These are phyloP conservation scores for Dipteronia sinensis DNA, from an alignment of 345 rosid species.

Conservation along the genomic window DNA sequence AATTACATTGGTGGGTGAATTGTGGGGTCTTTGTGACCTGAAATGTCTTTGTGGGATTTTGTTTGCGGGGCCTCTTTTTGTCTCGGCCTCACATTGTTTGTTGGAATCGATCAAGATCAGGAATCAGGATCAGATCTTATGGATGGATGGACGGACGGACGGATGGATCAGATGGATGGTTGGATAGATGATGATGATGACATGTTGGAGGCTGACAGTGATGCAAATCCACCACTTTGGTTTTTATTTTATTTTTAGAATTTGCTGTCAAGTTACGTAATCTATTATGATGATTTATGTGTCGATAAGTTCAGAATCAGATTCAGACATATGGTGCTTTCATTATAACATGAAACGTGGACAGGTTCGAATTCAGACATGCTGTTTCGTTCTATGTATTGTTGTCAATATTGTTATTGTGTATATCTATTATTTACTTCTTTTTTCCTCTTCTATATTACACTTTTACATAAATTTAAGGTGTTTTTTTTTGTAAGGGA, in stretches of 20 bases:
- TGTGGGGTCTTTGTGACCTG: conserved; percentile 13
- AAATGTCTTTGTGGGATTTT: conserved; percentile 8
- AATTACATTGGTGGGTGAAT: conserved; percentile 9
- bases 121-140: not conserved
- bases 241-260: not conserved
- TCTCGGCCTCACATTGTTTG: conserved; percentile 19
- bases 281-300: not conserved
- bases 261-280: conserved; percentile 30
- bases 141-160: not conserved
- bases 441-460: no score
- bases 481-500: no score
- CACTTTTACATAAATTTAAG: no score
- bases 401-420: no score
- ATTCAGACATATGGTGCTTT: not conserved
- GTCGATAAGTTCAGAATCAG: conserved; percentile 15
- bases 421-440: no score
- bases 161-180: not conserved
- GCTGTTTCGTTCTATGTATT: not conserved
- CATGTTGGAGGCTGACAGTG: conserved; percentile 16
- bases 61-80: conserved; percentile 25
- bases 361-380: conserved; percentile 3
- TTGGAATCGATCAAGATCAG: not conserved
- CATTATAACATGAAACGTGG: not conserved
- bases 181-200: conserved; percentile 10
- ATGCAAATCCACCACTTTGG: conserved; percentile 18